Base-by-base conservation (phyloP, 768 basidiomycete species). In the Lactarius trivialis region DNA sequence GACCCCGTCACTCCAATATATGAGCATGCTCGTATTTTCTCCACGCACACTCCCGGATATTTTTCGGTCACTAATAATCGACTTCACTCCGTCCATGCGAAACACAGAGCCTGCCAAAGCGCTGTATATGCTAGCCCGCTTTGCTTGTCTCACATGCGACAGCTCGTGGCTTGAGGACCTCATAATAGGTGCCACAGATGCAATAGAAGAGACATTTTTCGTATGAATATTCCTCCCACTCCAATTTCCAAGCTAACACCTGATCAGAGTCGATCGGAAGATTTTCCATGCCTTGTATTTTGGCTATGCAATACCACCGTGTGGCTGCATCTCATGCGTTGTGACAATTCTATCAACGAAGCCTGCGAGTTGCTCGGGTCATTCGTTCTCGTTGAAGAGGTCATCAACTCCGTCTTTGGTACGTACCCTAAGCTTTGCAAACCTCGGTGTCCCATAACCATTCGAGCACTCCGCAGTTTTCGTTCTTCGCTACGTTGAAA, bases 401-500 rank as follows among this genome's bases (percentile, higher is more conserved):
- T 96, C 26, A 82, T 97, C 60, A 94, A 96, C 73, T 94, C 95
- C 37, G 89, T 97, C 50, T 97, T 94, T 71, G 93, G 94, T 95
- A 70, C 65, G 77, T 66, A 4, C 21, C 59, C 53, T 21, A 24
- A 15, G 9, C 45, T 41, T 55, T 54, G 11, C 48, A 24, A 61
- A n/a, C 34, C 8, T 14, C 24, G 17, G 43, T 56, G 28, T 36
- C 49, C 32, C 21, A 43, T 57, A 57, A 26, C 65, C 37, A 36
- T 56, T 58, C 50, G 56, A 28, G 36, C 43, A 58, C 26, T 56
- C 45, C 19, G 60, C 68, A 97, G 97, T 98, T 26, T 97, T 98
- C 73, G 85, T 98, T 67, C 96, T 98, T 65, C 89, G 97, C 57
- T 86, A 89, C 67, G 88, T 90, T 8, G 97, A 99, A 73, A 81